Base-by-base conservation (phyloP, 176 grass and related monocot genomes). In the Oryza brachyantha region DNA sequence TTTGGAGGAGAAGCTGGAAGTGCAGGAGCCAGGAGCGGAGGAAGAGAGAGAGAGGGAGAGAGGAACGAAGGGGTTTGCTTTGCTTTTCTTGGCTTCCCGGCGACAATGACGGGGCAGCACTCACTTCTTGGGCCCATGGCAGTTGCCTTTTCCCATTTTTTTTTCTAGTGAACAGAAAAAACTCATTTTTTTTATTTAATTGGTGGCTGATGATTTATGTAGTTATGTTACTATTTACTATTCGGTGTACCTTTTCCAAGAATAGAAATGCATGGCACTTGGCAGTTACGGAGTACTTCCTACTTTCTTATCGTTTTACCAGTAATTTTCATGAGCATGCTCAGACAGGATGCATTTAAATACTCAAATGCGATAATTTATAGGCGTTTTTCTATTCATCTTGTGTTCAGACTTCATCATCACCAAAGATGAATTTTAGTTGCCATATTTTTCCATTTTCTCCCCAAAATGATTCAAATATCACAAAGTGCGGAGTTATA, bases 81-180 rank as follows among this genome's bases (percentile, higher is more conserved):
- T 83, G 86, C 73, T 71, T 85, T 87, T 73, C 88, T 75, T 80
- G 79, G 79, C 78, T 78, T 46, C 82, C 43, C 52, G 67, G 76
- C 88, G 92, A 89, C 79, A 88, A 78, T 68, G 79, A 81, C 92
- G 85, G 86, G 54, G 74, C 58, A 85, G 61, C 85, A 88, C 81
- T 75, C 71, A 73, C 52, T 85, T 68, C 29, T 88, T 85, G 81
- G 70, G 79, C 75, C 78, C 68, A 73, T 86, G 66, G 72, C 74
- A 74, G 73, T 77, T 32, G 12, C 28, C 12, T 39, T 66, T 61
- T 70, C 29, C 58, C 62, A 2, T 21, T 4, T 11, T 58, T 81
- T 70, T 64, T 54, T 43, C 29, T 40, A 67, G 39, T 81, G 72
- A 89, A 81, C 31, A 78, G 13, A 24, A 40, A 40, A 34, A 37